Base-by-base conservation (phyloP, 1,284 basidiomycete species). In the Ganoderma resinaceum region DNA sequence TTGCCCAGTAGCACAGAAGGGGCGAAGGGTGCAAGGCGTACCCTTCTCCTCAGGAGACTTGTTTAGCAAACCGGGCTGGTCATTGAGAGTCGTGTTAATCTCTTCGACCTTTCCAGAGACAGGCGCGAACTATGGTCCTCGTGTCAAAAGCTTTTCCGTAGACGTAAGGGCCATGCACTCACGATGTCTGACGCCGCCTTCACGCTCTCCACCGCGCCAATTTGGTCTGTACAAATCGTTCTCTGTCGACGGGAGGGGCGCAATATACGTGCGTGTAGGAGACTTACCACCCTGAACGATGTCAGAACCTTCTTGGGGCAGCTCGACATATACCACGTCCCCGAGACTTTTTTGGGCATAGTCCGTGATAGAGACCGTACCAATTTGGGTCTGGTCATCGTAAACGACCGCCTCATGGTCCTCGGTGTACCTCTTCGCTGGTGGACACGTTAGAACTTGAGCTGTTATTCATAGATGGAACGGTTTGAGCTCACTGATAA, bases 271-370 rank as follows among this genome's bases (percentile, higher is more conserved):
- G 9, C 61, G 42, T 38, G 63, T 26, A 31, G 9, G 26, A 20
- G 43, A 79, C 91, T 72, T 73, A 98, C 97, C 95, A 76, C 95
- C 96, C 80, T 92, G 84, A 43, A 81, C 79, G 67, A 99, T 86
- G 73, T 89, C 82, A 2, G 87, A 85, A 11, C 93, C 95, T n/a
- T 87, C 79, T 16, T 81, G 75, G 3, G 96, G 95, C 65, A 99
- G 87, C 81, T 99, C 98, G 66, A 99, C 96, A 82, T 96, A 99
- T 61, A 99, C 97, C 67, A 99, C 96, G 80, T 99, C 98, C 33
- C 97, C 98, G 3, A 99, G 87, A 62, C 92, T 91, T 67, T 91
- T 89, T 80, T 99, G 96, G 4, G 97, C 97, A 79, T 98, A 95
- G 80, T 98, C 87, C 26, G 98, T 99, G 79, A 99, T 96, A 57